Evolutionary conservation across 208 protist species (phyloP).

Genomic region (Kentomonas sorsogonicus): DNA sequence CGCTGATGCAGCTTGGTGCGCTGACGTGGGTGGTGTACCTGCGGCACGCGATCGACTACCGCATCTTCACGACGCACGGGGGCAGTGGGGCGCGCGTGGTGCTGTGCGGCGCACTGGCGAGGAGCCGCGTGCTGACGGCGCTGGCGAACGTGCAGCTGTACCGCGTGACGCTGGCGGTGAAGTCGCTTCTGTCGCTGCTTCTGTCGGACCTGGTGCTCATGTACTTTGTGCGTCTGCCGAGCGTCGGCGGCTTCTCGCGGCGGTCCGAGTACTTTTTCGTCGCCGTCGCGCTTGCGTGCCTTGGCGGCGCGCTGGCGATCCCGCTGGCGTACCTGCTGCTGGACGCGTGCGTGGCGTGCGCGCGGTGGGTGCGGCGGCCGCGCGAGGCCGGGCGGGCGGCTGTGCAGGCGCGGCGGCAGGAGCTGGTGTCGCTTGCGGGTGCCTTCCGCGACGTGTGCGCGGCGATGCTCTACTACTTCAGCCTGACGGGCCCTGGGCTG

Average conservation of each 20-base stretch:
- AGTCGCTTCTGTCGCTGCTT: no score
- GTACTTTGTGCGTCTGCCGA: no score
- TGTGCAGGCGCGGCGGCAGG: not conserved
- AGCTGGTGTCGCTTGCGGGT: not conserved
- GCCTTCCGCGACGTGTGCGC: constrained; percentile 12
- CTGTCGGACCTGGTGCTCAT: constrained; percentile 12
- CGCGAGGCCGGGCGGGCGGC: not conserved
- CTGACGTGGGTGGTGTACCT: no score
- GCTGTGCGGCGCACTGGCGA: no score
- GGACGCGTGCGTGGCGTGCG: constrained; percentile 1
- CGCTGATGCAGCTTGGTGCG: no score
- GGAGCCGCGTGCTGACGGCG: constrained; percentile 11
- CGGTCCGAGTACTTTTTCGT: no score
- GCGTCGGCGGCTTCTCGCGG: no score
- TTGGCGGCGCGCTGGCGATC: no score
- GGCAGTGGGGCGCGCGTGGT: no score
- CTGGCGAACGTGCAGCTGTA: constrained; percentile 9
- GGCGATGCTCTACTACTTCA: constrained; percentile 9
- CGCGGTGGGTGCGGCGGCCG: not conserved
- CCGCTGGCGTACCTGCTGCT: constrained; percentile 1
- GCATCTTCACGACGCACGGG: no score
- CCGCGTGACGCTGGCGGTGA: not conserved
- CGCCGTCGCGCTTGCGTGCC: no score
- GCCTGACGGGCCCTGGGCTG: constrained; percentile 10
- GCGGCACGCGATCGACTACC: no score